Percentiles rank a stretch among this genome's conserved stretches.
Evolutionary conservation across 2,329 filamentous ascomycete genomes (phyloP).

Genomic region (Colletotrichum spaethianum): DNA sequence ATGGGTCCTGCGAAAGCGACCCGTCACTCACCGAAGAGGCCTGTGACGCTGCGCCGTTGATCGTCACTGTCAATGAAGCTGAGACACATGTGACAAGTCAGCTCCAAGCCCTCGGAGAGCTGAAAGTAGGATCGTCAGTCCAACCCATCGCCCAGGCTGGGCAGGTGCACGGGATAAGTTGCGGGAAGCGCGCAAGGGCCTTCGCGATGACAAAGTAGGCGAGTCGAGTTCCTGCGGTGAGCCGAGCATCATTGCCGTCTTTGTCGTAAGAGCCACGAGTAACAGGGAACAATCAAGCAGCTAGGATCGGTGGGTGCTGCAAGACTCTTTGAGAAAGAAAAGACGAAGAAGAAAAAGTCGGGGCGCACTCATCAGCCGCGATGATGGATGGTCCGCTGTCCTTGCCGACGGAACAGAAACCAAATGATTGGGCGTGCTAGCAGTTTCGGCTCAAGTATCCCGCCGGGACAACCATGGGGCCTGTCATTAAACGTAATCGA

Average conservation of each 20-base stretch:
- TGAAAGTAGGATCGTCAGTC: constrained; percentile 4
- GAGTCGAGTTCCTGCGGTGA: neutral
- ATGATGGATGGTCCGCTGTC: neutral
- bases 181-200: neutral
- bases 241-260: neutral
- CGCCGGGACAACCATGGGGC: constrained; percentile 13
- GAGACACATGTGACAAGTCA: constrained; percentile 1
- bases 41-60: neutral
- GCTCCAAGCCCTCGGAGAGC: neutral
- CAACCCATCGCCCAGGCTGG: neutral
- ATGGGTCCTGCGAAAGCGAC: neutral
- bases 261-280: neutral
- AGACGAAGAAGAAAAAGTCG: neutral
- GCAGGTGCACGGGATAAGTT: neutral
- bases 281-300: neutral
- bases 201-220: no score
- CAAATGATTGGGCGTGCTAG: neutral
- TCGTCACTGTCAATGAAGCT: constrained; percentile 6
- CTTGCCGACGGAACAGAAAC: neutral
- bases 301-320: constrained; percentile 1
- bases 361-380: neutral
- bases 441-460: neutral
- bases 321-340: neutral
- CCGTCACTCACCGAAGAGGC: neutral
- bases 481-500: neutral